Evolutionary conservation across 257 asterid species (phyloP).

Genomic region (Solanum tarapatanum): DNA sequence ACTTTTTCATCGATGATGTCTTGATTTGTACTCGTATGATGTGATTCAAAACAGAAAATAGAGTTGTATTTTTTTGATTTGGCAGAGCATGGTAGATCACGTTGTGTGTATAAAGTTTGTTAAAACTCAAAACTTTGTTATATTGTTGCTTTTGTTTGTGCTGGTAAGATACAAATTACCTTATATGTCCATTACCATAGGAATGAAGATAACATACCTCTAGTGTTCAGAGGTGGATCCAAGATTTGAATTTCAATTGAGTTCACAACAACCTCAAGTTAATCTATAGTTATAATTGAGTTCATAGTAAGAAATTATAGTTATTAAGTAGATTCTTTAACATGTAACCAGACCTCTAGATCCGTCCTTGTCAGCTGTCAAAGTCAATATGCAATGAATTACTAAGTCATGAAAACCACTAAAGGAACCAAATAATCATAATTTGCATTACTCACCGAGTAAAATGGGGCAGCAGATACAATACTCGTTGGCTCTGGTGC

Average conservation of each 20-base stretch:
- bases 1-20: too few species aligned
- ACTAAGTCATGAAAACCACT: too few species aligned
- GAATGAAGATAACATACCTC: too few species aligned
- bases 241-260: not conserved
- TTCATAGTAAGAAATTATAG: not conserved
- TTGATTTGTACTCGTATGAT: too few species aligned
- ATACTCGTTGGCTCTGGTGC: constrained; percentile 54
- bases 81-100: too few species aligned
- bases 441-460: constrained; percentile 45
- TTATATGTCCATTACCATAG: too few species aligned
- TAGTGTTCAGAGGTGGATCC: not conserved
- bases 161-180: too few species aligned
- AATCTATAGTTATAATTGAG: not conserved
- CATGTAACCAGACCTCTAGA: not conserved
- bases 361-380: not conserved
- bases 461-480: constrained; percentile 4
- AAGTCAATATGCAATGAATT: not conserved
- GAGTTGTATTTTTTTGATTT: too few species aligned
- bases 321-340: not conserved
- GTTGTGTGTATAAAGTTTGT: too few species aligned
- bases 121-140: too few species aligned
- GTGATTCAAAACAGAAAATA: too few species aligned
- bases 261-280: not conserved
- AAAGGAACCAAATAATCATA: not conserved
- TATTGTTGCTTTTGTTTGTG: too few species aligned